Conservation (phyloP, 495 filamentous ascomycete species). For the Annulohypoxylon maeteangense region DNA sequence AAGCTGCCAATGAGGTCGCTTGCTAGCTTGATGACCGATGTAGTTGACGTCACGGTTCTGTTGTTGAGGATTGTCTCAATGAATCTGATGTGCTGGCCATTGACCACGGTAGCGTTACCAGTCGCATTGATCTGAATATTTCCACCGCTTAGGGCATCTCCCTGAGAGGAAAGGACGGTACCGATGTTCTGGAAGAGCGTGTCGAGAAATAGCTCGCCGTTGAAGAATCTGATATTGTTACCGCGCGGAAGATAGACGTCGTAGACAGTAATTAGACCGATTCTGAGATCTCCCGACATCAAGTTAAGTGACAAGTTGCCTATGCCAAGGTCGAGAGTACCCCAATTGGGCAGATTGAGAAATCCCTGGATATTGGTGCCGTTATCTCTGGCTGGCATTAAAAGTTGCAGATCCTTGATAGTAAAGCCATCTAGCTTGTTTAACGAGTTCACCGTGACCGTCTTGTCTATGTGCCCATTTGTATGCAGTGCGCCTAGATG, state of each 20-base stretch:
- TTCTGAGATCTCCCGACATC: constrained; percentile 50
- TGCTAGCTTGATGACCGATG: constrained; percentile 52
- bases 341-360: constrained; percentile 58
- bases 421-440: constrained; percentile 57
- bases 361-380: constrained; percentile 52
- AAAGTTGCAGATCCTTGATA: constrained; percentile 54
- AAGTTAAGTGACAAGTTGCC: constrained; percentile 61
- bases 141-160: constrained; percentile 48
- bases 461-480: constrained; percentile 52
- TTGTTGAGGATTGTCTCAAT: constrained; percentile 57
- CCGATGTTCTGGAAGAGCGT: constrained; percentile 51
- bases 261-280: constrained; percentile 55
- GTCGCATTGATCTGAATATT: constrained; percentile 53
- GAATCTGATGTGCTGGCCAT: constrained; percentile 57
- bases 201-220: constrained; percentile 52
- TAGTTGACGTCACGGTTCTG: constrained; percentile 50
- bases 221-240: constrained; percentile 56
- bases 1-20: constrained; percentile 50
- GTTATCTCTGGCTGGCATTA: constrained; percentile 52
- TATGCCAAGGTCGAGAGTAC: constrained; percentile 58
- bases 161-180: constrained; percentile 49
- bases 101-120: constrained; percentile 56
- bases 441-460: constrained; percentile 52
- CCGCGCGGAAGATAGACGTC: constrained; percentile 56
- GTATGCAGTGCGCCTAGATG: constrained; percentile 54